Evolutionary conservation across 176 grass and related monocot species (phyloP), one percentile per base, ranked within the genome.

Genomic region (Puccinellia tenuiflora): DNA sequence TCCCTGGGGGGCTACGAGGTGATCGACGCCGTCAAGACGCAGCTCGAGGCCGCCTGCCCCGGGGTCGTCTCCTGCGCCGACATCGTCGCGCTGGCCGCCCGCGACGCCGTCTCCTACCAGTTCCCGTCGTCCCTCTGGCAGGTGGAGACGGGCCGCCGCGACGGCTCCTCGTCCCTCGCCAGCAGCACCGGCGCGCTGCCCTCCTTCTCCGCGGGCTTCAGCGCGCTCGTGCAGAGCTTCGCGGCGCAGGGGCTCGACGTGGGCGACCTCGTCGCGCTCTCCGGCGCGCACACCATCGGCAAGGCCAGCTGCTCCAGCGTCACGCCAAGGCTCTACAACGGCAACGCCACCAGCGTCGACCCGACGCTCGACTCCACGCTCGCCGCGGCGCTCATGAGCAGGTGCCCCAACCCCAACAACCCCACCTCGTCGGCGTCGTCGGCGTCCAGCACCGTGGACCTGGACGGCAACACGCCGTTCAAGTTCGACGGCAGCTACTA

Each of bases 11-110:
- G 94, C 4, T 97, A 87, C 86, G 91, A 91, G 52, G 94, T 91
- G 60, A 91, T 93, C 59, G 94, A 97, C 89, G 78, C 80, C 17
- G 79, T 97, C 83, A 97, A 97, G 88, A 1, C 71, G 18, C 79
- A 83, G 57, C 47, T 90, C 2, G 88, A 90, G 88, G 86, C 89
- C 6, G 12, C 77, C 6, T 94, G 92, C 84, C 71, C 85, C 0
- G 75, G 82, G 0, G 43, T 53, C 1, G 90, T 94, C 11, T 91
- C 90, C 0, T 94, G 90, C 67, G 90, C 92, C 9, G 90, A 94
- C 83, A 38, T 94, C 45, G 12, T 91, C 12, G 92, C 92, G 3
- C 67, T 94, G 0, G 92, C 92, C 3, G 76, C 92, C 1, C 88
- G 92, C 51, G 92, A 94, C 61, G 92, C 78, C 57, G 92, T 90